Percentiles rank a stretch among this genome's conserved stretches.
These are phyloP conservation scores for Cordyceps sp. DNA, from an alignment of 2,329 filamentous ascomycete species.

Conservation along the genomic window DNA sequence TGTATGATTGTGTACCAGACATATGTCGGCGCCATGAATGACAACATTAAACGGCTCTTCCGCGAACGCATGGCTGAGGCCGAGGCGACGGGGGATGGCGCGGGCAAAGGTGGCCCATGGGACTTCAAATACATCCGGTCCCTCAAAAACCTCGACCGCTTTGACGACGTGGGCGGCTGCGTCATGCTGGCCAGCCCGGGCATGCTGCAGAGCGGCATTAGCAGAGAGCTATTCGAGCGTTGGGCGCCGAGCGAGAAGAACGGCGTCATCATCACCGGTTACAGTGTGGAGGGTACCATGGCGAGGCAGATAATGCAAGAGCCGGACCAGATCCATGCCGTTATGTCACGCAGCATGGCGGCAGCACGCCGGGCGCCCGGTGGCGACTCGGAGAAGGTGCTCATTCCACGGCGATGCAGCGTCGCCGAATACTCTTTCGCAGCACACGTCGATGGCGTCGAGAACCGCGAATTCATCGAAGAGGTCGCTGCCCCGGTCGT, in stretches of 20 bases:
- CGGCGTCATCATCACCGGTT: constrained; percentile 96
- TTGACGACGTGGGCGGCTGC: constrained; percentile 88
- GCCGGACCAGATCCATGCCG: constrained; percentile 83
- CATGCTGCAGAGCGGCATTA: constrained; percentile 96
- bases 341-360: constrained; percentile 63
- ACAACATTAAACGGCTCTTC: constrained; percentile 95
- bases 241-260: constrained; percentile 97
- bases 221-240: constrained; percentile 76
- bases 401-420: constrained; percentile 84
- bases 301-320: constrained; percentile 90
- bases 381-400: constrained; percentile 65
- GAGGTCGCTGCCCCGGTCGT: constrained; percentile 85
- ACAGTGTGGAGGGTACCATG: constrained; percentile 98
- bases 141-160: constrained; percentile 81
- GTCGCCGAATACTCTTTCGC: constrained; percentile 93
- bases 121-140: constrained; percentile 92
- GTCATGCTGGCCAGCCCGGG: constrained; percentile 96
- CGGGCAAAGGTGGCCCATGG: constrained; percentile 75
- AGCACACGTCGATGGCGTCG: constrained; percentile 87
- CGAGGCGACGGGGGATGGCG: constrained; percentile 59
- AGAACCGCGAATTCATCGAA: constrained; percentile 95
- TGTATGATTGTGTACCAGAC: constrained; percentile 99
- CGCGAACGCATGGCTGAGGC: constrained; percentile 82
- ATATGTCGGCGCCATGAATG: constrained; percentile 96
- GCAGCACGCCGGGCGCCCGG: constrained; percentile 44